Percentiles rank a stretch among this genome's conserved stretches.
phyloP scores from a whole-genome alignment of 805 yeast species.

The Clavispora phyllophila region DNA sequence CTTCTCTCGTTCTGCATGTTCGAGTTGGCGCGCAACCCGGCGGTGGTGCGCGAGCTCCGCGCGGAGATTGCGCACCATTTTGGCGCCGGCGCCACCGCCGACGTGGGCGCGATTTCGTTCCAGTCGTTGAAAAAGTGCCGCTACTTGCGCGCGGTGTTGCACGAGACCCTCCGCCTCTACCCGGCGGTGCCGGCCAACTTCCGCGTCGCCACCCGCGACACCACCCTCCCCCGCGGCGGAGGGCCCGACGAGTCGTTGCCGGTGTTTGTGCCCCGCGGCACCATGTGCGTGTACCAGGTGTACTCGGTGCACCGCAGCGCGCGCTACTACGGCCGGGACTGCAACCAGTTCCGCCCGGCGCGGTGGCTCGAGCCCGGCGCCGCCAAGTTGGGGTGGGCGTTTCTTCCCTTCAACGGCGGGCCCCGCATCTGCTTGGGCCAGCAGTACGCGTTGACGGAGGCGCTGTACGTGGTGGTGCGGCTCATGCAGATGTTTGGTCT shows the following conservation, averaged over 20 bases:
- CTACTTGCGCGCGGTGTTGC: slow-evolving; percentile 42
- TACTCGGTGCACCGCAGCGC: slow-evolving; percentile 39
- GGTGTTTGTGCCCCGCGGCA: slow-evolving; percentile 40
- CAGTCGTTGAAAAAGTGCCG: slow-evolving; percentile 47
- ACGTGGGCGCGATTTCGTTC: slow-evolving; percentile 37
- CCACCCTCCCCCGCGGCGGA: slow-evolving; percentile 49
- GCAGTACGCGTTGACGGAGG: slow-evolving; percentile 21
- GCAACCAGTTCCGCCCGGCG: slow-evolving; percentile 42
- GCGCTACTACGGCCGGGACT: slow-evolving; percentile 40
- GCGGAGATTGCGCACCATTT: slow-evolving; percentile 27
- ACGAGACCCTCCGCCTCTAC: slow-evolving; percentile 46
- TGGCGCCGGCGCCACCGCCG: slow-evolving; percentile 29
- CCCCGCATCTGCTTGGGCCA: slow-evolving; percentile 23
- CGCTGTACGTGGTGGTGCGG: slow-evolving; percentile 15
- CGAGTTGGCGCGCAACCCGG: slow-evolving; percentile 42
- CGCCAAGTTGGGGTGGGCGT: slow-evolving; percentile 18
- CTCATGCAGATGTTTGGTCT: slow-evolving; percentile 14
- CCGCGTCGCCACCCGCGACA: slow-evolving; percentile 41
- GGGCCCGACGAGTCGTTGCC: slow-evolving; percentile 36
- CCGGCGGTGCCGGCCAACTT: slow-evolving; percentile 49
- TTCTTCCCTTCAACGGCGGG: slow-evolving; percentile 20
- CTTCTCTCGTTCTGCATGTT: slow-evolving; percentile 42
- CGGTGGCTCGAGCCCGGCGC: slow-evolving; percentile 36
- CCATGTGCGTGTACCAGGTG: slow-evolving; percentile 32
- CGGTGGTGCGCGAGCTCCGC: slow-evolving; percentile 33